Percentiles rank a stretch among this genome's conserved stretches.
Evolutionary conservation across 768 basidiomycete genomes (phyloP).

Genomic region (Plicaturopsis crispa): DNA sequence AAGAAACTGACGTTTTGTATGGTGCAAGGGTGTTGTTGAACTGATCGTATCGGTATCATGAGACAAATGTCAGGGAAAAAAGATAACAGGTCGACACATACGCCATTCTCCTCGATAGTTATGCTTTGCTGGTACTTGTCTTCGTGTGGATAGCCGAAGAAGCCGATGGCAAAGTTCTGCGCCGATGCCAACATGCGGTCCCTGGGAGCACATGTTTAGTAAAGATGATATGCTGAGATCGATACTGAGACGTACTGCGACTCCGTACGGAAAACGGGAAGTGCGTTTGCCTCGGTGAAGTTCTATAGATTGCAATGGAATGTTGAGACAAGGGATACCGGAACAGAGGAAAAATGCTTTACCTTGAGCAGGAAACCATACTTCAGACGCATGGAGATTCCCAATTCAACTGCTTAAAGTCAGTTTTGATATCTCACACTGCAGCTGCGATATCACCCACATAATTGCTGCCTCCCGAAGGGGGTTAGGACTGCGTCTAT

Average conservation of each 20-base stretch:
- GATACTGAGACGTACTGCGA: constrained; percentile 44
- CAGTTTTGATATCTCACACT: background rate
- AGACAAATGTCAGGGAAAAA: constrained; percentile 9
- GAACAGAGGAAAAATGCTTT: background rate
- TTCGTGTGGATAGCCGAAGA: constrained; percentile 70
- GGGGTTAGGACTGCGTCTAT: constrained; percentile 64
- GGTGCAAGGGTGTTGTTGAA: constrained; percentile 86
- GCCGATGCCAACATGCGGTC: constrained; percentile 68
- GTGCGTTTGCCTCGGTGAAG: constrained; percentile 48
- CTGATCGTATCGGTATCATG: constrained; percentile 18
- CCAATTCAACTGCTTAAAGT: constrained; percentile 45
- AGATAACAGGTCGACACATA: constrained; percentile 20
- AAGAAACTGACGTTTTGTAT: constrained; percentile 53
- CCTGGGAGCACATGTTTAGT: constrained; percentile 24
- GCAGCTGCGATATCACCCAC: constrained; percentile 28
- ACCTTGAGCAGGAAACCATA: constrained; percentile 74
- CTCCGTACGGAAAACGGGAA: constrained; percentile 78
- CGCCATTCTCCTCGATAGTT: constrained; percentile 58
- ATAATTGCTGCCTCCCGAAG: constrained; percentile 83
- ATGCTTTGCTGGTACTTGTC: constrained; percentile 72
- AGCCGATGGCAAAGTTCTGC: constrained; percentile 63
- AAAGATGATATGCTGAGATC: background rate
- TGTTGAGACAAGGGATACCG: constrained; percentile 3
- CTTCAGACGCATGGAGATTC: constrained; percentile 65
- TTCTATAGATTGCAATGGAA: constrained; percentile 31